Conservation (phyloP, 1,284 basidiomycete species). For the Bjerkandera adusta region DNA sequence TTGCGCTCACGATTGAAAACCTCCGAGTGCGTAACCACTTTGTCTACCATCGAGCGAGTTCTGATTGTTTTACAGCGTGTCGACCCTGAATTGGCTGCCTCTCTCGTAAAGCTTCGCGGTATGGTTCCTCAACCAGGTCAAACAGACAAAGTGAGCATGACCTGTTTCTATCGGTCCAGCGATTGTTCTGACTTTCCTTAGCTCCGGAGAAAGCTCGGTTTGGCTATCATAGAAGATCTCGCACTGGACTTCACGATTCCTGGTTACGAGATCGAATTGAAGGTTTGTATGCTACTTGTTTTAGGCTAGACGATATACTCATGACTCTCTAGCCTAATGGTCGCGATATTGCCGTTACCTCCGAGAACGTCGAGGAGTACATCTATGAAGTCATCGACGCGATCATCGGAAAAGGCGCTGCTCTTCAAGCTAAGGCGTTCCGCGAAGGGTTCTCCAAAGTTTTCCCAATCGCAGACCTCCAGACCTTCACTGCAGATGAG, state of each 20-base stretch:
- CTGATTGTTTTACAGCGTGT: conserved; percentile 52
- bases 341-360: conserved; percentile 75
- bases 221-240: conserved; percentile 79
- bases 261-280: conserved; percentile 90
- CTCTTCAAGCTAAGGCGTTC: conserved; percentile 81
- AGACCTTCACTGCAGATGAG: conserved; percentile 93
- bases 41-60: background rate
- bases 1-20: conserved; percentile 81
- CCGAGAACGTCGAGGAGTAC: conserved; percentile 88
- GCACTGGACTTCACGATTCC: conserved; percentile 96
- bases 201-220: conserved; percentile 55
- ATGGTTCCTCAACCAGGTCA: conserved; percentile 36
- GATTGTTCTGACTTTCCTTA: conserved; percentile 18
- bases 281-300: conserved; percentile 45
- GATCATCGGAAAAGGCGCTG: conserved; percentile 76
- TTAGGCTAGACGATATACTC: background rate
- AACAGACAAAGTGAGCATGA: conserved; percentile 50
- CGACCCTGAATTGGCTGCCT: conserved; percentile 83
- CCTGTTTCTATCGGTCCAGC: background rate
- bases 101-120: conserved; percentile 76
- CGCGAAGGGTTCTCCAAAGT: conserved; percentile 91
- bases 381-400: conserved; percentile 78
- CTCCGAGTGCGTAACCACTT: conserved; percentile 57
- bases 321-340: conserved; percentile 62
- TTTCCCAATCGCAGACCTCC: conserved; percentile 88